Conservation (phyloP, 257 asterid species). For the Penstemon barbatus region DNA sequence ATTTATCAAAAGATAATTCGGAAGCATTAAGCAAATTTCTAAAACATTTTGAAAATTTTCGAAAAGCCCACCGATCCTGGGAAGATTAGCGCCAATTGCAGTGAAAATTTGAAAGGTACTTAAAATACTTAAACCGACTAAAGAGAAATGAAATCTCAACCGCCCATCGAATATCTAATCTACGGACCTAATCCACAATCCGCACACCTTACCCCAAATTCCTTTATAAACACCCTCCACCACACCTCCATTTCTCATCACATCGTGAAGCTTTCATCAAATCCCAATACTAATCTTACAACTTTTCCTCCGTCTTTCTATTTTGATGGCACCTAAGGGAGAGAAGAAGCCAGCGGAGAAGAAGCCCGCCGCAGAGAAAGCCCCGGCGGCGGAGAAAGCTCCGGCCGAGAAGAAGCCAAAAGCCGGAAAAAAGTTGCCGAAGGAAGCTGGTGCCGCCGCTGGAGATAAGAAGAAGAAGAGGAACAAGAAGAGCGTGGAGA, state of each 20-base stretch:
- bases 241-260: no score
- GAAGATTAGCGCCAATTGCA: no score
- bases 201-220: not conserved
- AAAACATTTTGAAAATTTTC: no score
- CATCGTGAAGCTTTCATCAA: not conserved
- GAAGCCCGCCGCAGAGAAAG: slow-evolving; percentile 35
- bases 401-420: slow-evolving; percentile 30
- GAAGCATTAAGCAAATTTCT: no score
- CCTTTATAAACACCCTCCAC: not conserved
- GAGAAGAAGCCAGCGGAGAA: slow-evolving; percentile 48
- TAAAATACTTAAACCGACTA: no score
- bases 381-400: slow-evolving; percentile 36
- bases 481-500: slow-evolving; percentile 38
- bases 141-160: not conserved
- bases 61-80: no score
- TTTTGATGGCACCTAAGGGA: slow-evolving; percentile 35
- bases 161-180: not conserved
- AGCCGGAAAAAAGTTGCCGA: slow-evolving; percentile 45
- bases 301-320: not conserved
- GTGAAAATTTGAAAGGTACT: no score
- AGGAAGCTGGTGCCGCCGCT: slow-evolving; percentile 31
- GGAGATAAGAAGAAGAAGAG: slow-evolving; percentile 48
- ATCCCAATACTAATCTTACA: not conserved
- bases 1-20: no score
- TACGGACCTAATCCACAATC: not conserved